Evolutionary conservation across 164 flowering plant genomes (phyloP).

Genomic region (Litsea cubeba): DNA sequence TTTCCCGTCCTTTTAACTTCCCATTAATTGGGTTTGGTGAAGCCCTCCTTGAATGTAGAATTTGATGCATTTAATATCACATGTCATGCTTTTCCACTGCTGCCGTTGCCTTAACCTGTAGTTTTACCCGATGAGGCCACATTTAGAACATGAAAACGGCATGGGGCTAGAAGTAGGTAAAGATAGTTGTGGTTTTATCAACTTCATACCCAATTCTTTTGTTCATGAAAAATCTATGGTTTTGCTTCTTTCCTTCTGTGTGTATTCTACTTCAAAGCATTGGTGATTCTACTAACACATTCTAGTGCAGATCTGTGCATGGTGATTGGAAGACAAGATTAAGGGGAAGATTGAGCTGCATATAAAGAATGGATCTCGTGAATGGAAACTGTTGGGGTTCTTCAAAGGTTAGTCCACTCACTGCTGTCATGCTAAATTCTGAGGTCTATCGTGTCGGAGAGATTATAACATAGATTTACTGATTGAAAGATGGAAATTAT

Average conservation of each 20-base stretch:
- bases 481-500: background rate
- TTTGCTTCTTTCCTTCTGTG: background rate
- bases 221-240: background rate
- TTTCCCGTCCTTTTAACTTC: background rate
- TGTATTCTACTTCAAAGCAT: conserved; percentile 21
- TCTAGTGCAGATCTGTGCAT: conserved; percentile 8
- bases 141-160: background rate
- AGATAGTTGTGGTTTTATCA: background rate
- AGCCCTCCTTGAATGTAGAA: background rate
- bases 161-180: background rate
- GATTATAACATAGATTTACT: no score
- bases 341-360: background rate
- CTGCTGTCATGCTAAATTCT: background rate
- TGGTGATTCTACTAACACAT: conserved; percentile 8
- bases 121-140: background rate
- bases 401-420: conserved; percentile 23
- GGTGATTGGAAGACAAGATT: background rate
- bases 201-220: conserved; percentile 25
- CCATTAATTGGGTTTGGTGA: background rate
- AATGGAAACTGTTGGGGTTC: conserved; percentile 20
- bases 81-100: background rate
- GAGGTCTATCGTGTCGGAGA: background rate
- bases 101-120: background rate
- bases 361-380: conserved; percentile 18
- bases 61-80: background rate